Conservation (phyloP, 441 rosid species). For the Geranium incanum region DNA sequence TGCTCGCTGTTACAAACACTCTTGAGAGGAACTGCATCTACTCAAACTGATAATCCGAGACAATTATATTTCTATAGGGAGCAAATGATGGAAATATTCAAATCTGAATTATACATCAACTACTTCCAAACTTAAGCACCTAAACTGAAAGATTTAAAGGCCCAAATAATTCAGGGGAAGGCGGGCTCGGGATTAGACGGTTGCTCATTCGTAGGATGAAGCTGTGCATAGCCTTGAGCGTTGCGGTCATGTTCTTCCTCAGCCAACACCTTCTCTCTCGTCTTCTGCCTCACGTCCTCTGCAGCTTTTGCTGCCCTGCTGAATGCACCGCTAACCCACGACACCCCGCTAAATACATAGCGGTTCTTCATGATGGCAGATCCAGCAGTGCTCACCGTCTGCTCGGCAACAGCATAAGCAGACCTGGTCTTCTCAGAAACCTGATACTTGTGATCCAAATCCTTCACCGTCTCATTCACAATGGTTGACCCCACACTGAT, state of each 20-base stretch:
- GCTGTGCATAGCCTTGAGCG: constrained; percentile 15
- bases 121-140: neutral
- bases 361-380: constrained; percentile 61
- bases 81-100: neutral
- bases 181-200: no score
- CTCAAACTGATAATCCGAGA: neutral
- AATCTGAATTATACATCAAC: neutral
- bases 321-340: constrained; percentile 27
- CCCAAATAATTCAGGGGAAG: neutral
- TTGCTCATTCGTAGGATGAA: constrained; percentile 4
- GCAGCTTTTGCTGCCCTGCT: constrained; percentile 21
- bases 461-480: constrained; percentile 28
- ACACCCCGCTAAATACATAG: constrained; percentile 31
- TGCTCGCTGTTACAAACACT: no score
- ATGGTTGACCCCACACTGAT: constrained; percentile 47
- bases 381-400: constrained; percentile 54
- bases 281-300: constrained; percentile 27
- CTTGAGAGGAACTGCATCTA: no score
- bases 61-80: neutral
- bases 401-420: constrained; percentile 43
- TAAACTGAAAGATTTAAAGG: neutral
- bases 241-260: constrained; percentile 19
- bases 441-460: constrained; percentile 27
- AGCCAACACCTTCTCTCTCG: constrained; percentile 20
- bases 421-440: constrained; percentile 26